Evolutionary conservation across 257 asterid genomes (phyloP).

Genomic region (Schizonepeta tenuifolia): DNA sequence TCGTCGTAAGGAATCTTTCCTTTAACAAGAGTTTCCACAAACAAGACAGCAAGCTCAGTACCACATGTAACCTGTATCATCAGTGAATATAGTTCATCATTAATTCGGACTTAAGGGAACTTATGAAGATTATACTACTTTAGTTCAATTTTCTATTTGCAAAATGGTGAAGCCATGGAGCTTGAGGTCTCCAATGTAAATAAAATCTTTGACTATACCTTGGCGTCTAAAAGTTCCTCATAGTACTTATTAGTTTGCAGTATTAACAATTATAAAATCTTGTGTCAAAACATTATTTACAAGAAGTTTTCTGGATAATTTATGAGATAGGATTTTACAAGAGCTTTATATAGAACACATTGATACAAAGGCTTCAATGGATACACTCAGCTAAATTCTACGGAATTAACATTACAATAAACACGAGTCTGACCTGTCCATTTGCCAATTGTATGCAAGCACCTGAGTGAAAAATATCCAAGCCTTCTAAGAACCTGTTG

Average conservation of each 20-base stretch:
- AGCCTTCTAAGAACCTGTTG: conserved; percentile 72
- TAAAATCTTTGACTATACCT: conserved; percentile 17
- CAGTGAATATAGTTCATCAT: conserved; percentile 15
- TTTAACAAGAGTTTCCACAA: conserved; percentile 82
- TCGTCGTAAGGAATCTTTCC: conserved; percentile 73
- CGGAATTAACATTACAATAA: conserved; percentile 5
- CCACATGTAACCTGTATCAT: conserved; percentile 85
- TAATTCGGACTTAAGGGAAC: conserved; percentile 6
- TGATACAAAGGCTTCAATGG: not conserved
- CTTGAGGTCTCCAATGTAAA: conserved; percentile 24
- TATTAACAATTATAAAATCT: not conserved
- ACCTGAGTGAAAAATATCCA: conserved; percentile 88
- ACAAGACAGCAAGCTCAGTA: conserved; percentile 89
- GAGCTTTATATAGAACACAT: conserved; percentile 15
- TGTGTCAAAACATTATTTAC: conserved; percentile 21
- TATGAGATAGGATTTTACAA: not conserved
- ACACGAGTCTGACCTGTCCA: conserved; percentile 62
- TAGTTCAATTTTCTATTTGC: not conserved
- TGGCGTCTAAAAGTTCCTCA: conserved; percentile 16
- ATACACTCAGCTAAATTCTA: conserved; percentile 11
- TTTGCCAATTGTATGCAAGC: conserved; percentile 87
- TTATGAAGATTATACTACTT: conserved; percentile 14
- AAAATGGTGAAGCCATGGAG: conserved; percentile 19
- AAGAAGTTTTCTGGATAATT: not conserved
- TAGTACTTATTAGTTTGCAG: conserved; percentile 4